Evolutionary conservation across 2,329 filamentous ascomycete genomes (phyloP), one percentile per base, ranked within the genome.

Genomic region (Didymella lethalis): DNA sequence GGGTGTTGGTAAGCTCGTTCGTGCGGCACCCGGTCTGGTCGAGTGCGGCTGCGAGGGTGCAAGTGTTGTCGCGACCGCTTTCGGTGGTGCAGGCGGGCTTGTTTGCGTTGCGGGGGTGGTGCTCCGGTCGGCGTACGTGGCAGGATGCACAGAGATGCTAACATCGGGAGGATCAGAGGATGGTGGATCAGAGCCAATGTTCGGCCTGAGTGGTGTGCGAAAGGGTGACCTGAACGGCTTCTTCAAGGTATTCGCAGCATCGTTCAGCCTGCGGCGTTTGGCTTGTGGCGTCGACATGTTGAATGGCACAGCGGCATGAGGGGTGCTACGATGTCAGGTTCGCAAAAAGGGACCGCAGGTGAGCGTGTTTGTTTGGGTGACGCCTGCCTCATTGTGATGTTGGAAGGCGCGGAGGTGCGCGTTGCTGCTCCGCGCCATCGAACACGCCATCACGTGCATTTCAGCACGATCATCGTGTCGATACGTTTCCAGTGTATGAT

Each of bases 211-310:
- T 25, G 80, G 79, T 36, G 80, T 82, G 64, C 83, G 85, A 61
- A 90, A 83, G 14, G 89, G 90, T 45, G 90, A 91, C 64, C 88
- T 88, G 79, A 92, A 92, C 0, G 90, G 90, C 71, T 88, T 90
- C 62, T 84, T 83, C 47, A 91, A 83, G 7, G 84, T 84, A n/a
- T 80, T 81, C 23, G 82, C 77, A 38, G 85, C 83, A 44, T 83
- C 79, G 57, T 88, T 83, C 62, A 89, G 78, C 64, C 87, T 85
- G 60, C 88, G 87, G 48, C 87, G 85, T 79, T 91, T 91, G 57
- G 81, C 80, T 56, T 83, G 77, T 55, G 82, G 83, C 48, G 80
- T 81, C 59, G 79, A 79, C 81, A 84, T 82, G 29, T 60, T 67
- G 32, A 47, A 45, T 54, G 61, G n/a, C 50, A 41, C 53, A 31